These are phyloP conservation scores for Colletotrichum costaricense DNA, from an alignment of 2,329 filamentous ascomycete species.

Conservation along the genomic window DNA sequence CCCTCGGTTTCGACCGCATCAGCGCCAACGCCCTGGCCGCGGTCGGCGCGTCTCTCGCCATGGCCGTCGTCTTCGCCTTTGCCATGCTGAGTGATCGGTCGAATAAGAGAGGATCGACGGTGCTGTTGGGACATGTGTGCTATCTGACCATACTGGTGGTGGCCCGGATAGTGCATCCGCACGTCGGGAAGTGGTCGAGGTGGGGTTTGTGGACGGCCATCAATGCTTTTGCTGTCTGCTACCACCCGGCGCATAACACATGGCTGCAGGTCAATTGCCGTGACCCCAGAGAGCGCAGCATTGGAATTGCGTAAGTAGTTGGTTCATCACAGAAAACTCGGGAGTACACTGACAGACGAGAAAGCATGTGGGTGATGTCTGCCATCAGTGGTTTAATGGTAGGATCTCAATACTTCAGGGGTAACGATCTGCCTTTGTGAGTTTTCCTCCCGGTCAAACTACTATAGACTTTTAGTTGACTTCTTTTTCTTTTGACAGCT, in stretches of 20 bases:
- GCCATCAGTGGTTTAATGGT: conserved; percentile 62
- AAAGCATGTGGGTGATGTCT: conserved; percentile 59
- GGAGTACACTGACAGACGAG: background rate
- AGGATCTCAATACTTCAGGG: conserved; percentile 61
- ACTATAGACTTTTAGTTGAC: no score
- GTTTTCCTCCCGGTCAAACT: conserved; percentile 2
- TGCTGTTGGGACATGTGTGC: conserved; percentile 56
- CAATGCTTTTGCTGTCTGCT: conserved; percentile 63
- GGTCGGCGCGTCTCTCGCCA: conserved; percentile 54
- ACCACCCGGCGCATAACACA: conserved; percentile 64
- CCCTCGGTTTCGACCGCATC: conserved; percentile 57
- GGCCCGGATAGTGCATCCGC: conserved; percentile 51
- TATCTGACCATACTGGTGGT: conserved; percentile 59
- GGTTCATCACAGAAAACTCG: background rate
- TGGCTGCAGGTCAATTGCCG: conserved; percentile 65
- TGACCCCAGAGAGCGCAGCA: conserved; percentile 57
- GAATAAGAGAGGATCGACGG: conserved; percentile 53
- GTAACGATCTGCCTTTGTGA: conserved; percentile 53
- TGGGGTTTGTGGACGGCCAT: conserved; percentile 64
- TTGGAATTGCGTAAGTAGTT: conserved; percentile 56
- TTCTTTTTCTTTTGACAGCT: conserved; percentile 41
- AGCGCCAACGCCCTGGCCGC: conserved; percentile 60
- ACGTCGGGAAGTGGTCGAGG: conserved; percentile 58
- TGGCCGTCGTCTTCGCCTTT: conserved; percentile 60
- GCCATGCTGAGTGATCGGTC: conserved; percentile 60